Percentiles rank a stretch among this genome's conserved stretches.
Evolutionary conservation across 441 rosid genomes (phyloP).

Genomic region (Gossypium davidsonii): DNA sequence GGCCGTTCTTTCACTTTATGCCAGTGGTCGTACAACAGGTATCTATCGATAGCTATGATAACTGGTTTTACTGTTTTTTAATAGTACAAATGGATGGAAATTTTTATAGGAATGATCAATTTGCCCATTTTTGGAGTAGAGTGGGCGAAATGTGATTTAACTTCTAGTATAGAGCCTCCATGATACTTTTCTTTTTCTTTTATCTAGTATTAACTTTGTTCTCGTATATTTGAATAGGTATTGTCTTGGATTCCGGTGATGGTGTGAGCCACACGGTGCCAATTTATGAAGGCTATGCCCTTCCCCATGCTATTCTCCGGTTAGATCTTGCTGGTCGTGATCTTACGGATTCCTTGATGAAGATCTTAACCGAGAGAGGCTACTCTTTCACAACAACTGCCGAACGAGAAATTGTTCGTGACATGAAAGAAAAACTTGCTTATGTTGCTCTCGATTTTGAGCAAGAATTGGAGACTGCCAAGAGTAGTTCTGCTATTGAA

Average conservation of each 20-base stretch:
- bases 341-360: conserved; percentile 41
- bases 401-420: conserved; percentile 63
- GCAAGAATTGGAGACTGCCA: conserved; percentile 61
- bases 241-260: conserved; percentile 35
- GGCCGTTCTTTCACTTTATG: conserved; percentile 27
- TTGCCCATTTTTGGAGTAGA: no score
- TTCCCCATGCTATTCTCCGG: no score
- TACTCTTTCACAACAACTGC: conserved; percentile 63
- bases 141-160: no score
- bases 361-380: conserved; percentile 65
- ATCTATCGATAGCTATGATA: conserved; percentile 7
- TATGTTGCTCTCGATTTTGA: conserved; percentile 63
- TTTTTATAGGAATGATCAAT: no score
- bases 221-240: conserved; percentile 32
- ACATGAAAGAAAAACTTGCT: conserved; percentile 63
- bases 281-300: no score
- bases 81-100: no score
- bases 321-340: no score
- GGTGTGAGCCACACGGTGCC: no score
- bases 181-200: not conserved
- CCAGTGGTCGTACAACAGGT: conserved; percentile 83
- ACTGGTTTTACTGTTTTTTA: not conserved
- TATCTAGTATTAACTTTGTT: not conserved
- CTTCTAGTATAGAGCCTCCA: no score
- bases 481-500: conserved; percentile 52